Conservation (phyloP, 1,284 basidiomycete genomes). For the Leccinum griseonigrum region DNA sequence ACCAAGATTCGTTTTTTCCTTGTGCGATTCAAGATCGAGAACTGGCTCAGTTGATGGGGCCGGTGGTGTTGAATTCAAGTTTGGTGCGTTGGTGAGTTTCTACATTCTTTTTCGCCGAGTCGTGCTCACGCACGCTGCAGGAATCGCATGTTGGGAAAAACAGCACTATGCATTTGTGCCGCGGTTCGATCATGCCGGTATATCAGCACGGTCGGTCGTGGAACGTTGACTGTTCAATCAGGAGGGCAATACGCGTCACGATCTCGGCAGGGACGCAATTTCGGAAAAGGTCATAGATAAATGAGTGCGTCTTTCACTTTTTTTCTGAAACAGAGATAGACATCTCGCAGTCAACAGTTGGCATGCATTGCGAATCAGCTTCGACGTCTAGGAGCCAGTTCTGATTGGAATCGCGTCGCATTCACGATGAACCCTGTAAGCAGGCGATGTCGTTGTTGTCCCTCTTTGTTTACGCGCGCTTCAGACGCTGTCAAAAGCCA, state of each 20-base stretch:
- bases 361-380: slow-evolving; percentile 88
- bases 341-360: slow-evolving; percentile 67
- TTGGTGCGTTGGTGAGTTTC: neutral
- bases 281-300: slow-evolving; percentile 87
- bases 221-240: slow-evolving; percentile 55
- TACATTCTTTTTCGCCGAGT: neutral
- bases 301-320: slow-evolving; percentile 63
- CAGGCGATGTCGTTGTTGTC: neutral
- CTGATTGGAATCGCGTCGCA: slow-evolving; percentile 91
- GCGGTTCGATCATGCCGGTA: slow-evolving; percentile 80
- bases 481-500: slow-evolving; percentile 76
- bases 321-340: slow-evolving; percentile 7
- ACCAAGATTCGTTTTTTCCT: too few relatives aligned
- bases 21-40: too few relatives aligned
- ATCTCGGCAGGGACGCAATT: slow-evolving; percentile 89
- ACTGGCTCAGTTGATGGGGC: too few relatives aligned
- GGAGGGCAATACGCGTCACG: slow-evolving; percentile 33
- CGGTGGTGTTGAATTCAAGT: too few relatives aligned
- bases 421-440: slow-evolving; percentile 94
- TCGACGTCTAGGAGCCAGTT: slow-evolving; percentile 87
- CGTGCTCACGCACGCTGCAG: slow-evolving; percentile 35
- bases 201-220: slow-evolving; percentile 97
- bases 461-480: too few relatives aligned
- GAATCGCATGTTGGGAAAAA: slow-evolving; percentile 96
- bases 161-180: slow-evolving; percentile 80